Base-by-base conservation (phyloP, 208 protist genomes). In the Leishmania major region DNA sequence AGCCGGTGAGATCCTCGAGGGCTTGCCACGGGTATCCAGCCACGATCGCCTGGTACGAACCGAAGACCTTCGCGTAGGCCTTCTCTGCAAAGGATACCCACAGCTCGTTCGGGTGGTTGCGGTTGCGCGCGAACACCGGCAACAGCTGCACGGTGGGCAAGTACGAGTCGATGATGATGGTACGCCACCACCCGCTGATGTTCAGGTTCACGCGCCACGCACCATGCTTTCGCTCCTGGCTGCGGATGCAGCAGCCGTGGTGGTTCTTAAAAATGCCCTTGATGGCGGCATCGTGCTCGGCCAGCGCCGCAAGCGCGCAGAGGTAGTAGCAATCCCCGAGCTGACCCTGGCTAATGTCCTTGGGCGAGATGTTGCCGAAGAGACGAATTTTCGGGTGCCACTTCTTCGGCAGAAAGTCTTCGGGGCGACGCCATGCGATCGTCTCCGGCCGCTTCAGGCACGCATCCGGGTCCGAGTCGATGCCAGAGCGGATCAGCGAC, bases 61-160 rank as follows among this genome's bases (percentile, higher is more conserved):
- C 93, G 60, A 93, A 88, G 6, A 85, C 79, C 87, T 98, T 98
- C 17, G 94, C 94, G 87, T 98, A 97, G 64, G 91, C 95, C 82
- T 97, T 97, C 77, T 97, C 90, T 43, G 95, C 55, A 47, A 94
- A 87, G 11, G 89, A 93, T 3, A 90, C 83, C 95, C 95, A 98
- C 79, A 95, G 59, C 78, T 95, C 88, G 74, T 91, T 86, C 22
- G 89, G 90, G 74, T 93, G 86, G 31, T 81, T 73, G 17, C 84
- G 82, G 75, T 90, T 90, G 45, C 88, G 85, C 15, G 87, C 88
- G 76, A 91, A 94, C 81, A 76, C 84, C 15, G 89, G 91, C 62
- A 88, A 73, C 47, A 87, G 73, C 71, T 87, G 75, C 74, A 87
- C 67, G 57, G 77, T 88, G 43, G 92, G 89, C n/a, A 96, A 83